These are phyloP conservation scores for Aspergillus mulundensis DNA, from an alignment of 495 filamentous ascomycete genomes.

Conservation along the genomic window DNA sequence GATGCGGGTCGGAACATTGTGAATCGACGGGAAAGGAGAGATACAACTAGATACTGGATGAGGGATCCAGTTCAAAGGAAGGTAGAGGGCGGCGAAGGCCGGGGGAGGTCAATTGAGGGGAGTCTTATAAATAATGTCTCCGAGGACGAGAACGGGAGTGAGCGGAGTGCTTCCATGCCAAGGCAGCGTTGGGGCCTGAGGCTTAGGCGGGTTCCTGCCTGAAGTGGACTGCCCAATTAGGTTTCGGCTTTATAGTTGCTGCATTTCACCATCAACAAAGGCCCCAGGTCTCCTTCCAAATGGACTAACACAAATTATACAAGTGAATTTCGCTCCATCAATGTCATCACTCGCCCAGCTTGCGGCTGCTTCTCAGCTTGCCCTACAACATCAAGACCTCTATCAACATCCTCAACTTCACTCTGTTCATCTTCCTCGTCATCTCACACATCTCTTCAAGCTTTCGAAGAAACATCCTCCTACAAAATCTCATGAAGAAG, in stretches of 20 bases:
- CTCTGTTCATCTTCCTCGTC: too few species aligned
- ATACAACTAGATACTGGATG: slow-evolving; percentile 14
- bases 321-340: background rate
- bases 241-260: background rate
- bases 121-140: background rate
- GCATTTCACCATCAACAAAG: background rate
- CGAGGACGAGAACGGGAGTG: background rate
- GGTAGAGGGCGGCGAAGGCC: background rate
- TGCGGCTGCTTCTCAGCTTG: background rate
- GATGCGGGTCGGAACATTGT: slow-evolving; percentile 61
- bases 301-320: background rate
- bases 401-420: too few species aligned
- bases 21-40: slow-evolving; percentile 16
- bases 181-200: background rate
- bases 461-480: too few species aligned
- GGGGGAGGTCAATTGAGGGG: background rate
- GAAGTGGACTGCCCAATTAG: background rate
- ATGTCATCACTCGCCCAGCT: too few species aligned
- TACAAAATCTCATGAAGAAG: too few species aligned
- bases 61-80: background rate
- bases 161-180: background rate
- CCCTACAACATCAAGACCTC: background rate
- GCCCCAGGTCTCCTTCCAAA: background rate
- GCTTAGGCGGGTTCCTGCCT: background rate
- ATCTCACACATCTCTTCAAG: background rate